These are phyloP conservation scores for Thuja plicata DNA, from an alignment of 83 land plant genomes.

Conservation along the genomic window DNA sequence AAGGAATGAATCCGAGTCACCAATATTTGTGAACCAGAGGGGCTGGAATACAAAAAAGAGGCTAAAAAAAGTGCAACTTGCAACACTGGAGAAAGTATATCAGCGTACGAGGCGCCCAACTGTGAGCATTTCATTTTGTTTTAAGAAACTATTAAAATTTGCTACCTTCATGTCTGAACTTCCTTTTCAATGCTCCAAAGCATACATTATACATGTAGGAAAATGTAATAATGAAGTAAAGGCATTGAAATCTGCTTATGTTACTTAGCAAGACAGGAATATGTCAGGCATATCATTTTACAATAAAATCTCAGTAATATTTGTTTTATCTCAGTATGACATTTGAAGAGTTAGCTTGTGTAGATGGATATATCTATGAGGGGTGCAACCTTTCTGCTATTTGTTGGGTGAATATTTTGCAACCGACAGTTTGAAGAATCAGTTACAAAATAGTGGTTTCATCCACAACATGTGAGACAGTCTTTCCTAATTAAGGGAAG, in stretches of 20 bases:
- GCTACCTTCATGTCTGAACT: neutral
- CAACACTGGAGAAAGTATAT: constrained; percentile 63
- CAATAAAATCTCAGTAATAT: neutral
- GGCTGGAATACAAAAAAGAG: constrained; percentile 53
- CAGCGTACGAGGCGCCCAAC: constrained; percentile 67
- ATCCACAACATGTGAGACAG: too few species aligned
- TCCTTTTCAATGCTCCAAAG: neutral
- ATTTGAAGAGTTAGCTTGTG: neutral
- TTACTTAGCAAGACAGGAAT: neutral
- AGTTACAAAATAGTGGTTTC: too few species aligned
- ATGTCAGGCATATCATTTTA: neutral
- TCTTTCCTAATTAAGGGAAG: too few species aligned
- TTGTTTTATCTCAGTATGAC: neutral
- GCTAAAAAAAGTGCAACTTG: constrained; percentile 58
- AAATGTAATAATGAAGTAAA: neutral
- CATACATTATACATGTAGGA: neutral
- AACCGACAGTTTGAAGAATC: too few species aligned
- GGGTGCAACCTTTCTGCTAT: neutral
- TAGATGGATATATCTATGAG: neutral
- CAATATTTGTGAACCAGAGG: constrained; percentile 42
- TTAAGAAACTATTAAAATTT: neutral
- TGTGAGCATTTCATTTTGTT: constrained; percentile 36
- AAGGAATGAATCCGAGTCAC: constrained; percentile 23
- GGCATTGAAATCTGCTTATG: neutral
- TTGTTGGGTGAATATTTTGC: too few species aligned